These are phyloP conservation scores for Butyriboletus appendiculatus DNA, from an alignment of 1,284 basidiomycete species.

Conservation along the genomic window DNA sequence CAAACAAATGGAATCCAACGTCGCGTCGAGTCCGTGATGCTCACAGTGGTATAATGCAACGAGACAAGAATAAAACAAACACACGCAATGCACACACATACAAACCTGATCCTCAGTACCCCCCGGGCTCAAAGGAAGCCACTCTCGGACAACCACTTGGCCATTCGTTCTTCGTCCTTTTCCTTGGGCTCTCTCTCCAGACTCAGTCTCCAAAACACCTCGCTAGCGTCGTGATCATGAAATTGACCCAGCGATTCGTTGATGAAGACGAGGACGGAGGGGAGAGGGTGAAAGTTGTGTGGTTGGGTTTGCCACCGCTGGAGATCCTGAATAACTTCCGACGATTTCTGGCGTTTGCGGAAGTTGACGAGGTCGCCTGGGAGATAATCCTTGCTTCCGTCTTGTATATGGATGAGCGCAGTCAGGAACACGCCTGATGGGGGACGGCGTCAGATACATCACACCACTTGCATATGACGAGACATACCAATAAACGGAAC, in stretches of 20 bases:
- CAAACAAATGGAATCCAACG: not conserved
- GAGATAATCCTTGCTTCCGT: constrained; percentile 74
- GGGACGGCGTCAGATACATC: not conserved
- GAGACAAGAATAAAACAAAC: not conserved
- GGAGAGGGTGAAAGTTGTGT: constrained; percentile 67
- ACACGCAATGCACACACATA: not conserved
- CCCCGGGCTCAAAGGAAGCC: constrained; percentile 47
- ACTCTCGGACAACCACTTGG: constrained; percentile 60
- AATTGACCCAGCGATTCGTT: constrained; percentile 54
- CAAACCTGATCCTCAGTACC: not conserved
- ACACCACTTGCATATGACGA: not conserved
- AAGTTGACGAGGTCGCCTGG: constrained; percentile 76
- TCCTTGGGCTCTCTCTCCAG: constrained; percentile 75
- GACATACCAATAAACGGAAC: constrained; percentile 79
- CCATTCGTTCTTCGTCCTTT: constrained; percentile 70
- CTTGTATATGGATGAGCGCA: constrained; percentile 81
- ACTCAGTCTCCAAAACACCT: constrained; percentile 66
- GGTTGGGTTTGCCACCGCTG: constrained; percentile 77
- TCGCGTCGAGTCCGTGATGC: constrained; percentile 6
- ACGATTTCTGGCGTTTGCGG: constrained; percentile 72
- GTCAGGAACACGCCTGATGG: constrained; percentile 73
- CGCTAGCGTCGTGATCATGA: constrained; percentile 42
- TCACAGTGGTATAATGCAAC: constrained; percentile 1
- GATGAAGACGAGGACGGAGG: constrained; percentile 59
- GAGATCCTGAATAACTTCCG: constrained; percentile 80